A percentile compares a stretch with the other conserved stretches of the same genome.
These are phyloP conservation scores for Dictyostelium firmibasis DNA, from an alignment of 78 protist genomes.

Conservation along the genomic window DNA sequence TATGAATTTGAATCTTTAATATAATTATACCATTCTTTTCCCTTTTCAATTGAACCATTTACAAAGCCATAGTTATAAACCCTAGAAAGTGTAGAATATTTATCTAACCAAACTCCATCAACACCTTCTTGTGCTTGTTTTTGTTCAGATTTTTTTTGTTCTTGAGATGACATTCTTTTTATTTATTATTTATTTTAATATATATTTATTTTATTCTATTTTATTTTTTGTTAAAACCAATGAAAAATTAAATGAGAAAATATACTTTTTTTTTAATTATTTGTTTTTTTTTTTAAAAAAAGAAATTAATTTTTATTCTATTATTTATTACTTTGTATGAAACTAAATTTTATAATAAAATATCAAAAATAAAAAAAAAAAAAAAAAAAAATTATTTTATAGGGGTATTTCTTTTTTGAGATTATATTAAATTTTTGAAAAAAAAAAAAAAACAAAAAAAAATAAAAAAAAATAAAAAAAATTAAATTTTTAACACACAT, in stretches of 20 bases:
- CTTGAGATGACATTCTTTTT: not conserved
- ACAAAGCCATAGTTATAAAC: slow-evolving; percentile 25
- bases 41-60: not conserved
- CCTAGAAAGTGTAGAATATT: slow-evolving; percentile 15
- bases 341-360: not conserved
- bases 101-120: slow-evolving; percentile 21
- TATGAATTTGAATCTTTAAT: slow-evolving; percentile 24
- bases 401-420: not conserved
- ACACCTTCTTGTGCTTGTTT: not conserved
- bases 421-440: not conserved
- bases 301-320: not conserved
- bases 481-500: not conserved
- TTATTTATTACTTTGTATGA: not conserved
- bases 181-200: not conserved
- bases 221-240: not conserved
- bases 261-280: not conserved
- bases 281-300: not conserved
- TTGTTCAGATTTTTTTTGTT: not conserved
- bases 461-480: too few relatives aligned
- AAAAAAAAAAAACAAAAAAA: not conserved
- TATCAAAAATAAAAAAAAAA: not conserved
- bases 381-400: not conserved
- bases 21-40: slow-evolving; percentile 26
- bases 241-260: not conserved
- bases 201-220: not conserved